Conservation (phyloP, 163 green algal species). For the Prototheca cutis region DNA sequence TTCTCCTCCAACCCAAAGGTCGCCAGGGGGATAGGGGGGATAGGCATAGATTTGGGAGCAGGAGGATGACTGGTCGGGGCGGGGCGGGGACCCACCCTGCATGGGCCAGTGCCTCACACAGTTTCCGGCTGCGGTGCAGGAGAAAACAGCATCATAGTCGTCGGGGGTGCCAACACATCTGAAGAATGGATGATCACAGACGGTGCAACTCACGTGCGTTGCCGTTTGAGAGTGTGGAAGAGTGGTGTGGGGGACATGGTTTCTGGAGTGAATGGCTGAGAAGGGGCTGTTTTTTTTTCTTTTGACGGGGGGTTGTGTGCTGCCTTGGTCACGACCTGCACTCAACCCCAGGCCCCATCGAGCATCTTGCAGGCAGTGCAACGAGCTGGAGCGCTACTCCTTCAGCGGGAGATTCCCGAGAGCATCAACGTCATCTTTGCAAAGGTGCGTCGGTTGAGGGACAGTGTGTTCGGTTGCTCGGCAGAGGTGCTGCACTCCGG, state of each 20-base stretch:
- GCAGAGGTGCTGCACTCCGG: too few relatives aligned
- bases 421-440: slow-evolving; percentile 62
- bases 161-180: slow-evolving; percentile 54
- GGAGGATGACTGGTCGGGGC: too few relatives aligned
- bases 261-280: too few relatives aligned
- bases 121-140: slow-evolving; percentile 38
- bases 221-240: too few relatives aligned
- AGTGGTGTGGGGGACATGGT: too few relatives aligned
- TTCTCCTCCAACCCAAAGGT: slow-evolving; percentile 72
- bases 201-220: slow-evolving; percentile 15
- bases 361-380: slow-evolving; percentile 37
- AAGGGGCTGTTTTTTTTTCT: too few relatives aligned
- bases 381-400: slow-evolving; percentile 59
- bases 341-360: too few relatives aligned
- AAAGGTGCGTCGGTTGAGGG: slow-evolving; percentile 10
- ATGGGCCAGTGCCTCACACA: too few relatives aligned
- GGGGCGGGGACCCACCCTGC: too few relatives aligned
- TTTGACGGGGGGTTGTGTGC: too few relatives aligned
- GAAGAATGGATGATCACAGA: slow-evolving; percentile 50
- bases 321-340: too few relatives aligned
- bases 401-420: slow-evolving; percentile 87
- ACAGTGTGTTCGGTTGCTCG: neutral
- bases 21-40: neutral
- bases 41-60: neutral
- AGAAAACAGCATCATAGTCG: slow-evolving; percentile 90